Evolutionary conservation across 2,329 filamentous ascomycete species (phyloP).

Genomic region (Penicillium sp.): DNA sequence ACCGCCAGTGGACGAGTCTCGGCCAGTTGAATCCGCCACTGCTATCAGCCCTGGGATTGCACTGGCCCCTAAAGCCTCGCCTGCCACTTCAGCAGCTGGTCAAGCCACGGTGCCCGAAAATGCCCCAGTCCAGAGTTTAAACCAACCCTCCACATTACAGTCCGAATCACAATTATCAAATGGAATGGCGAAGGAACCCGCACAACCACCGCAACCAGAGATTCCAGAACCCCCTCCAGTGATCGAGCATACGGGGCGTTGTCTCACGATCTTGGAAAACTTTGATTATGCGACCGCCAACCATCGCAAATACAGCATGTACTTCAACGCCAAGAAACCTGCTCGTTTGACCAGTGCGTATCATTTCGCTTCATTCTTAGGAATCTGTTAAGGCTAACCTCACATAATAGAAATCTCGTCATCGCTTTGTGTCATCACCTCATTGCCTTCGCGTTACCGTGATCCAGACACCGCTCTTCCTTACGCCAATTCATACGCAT

Average conservation of each 20-base stretch:
- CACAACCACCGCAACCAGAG: constrained; percentile 27
- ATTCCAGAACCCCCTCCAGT: constrained; percentile 34
- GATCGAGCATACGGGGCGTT: constrained; percentile 54
- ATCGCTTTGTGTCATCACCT: constrained; percentile 76
- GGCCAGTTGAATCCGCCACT: neutral
- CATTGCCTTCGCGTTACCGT: constrained; percentile 73
- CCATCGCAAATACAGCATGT: constrained; percentile 53
- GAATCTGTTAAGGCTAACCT: constrained; percentile 10
- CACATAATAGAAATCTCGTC: constrained; percentile 40
- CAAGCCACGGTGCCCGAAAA: constrained; percentile 8
- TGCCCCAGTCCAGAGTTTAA: constrained; percentile 15
- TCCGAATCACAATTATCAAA: constrained; percentile 8
- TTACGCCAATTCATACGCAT: constrained; percentile 77
- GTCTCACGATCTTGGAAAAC: constrained; percentile 58
- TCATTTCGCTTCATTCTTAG: neutral
- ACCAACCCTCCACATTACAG: constrained; percentile 7
- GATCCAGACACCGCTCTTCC: constrained; percentile 81
- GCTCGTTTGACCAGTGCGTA: constrained; percentile 47
- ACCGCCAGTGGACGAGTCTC: neutral
- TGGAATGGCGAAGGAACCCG: constrained; percentile 17
- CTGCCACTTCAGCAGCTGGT: neutral
- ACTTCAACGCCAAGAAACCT: constrained; percentile 54
- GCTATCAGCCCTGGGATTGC: neutral
- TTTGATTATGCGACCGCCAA: constrained; percentile 57
- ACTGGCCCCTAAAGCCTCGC: neutral